Evolutionary conservation across 306 rosid species (phyloP).

Genomic region (Heteromeles arbutifolia): DNA sequence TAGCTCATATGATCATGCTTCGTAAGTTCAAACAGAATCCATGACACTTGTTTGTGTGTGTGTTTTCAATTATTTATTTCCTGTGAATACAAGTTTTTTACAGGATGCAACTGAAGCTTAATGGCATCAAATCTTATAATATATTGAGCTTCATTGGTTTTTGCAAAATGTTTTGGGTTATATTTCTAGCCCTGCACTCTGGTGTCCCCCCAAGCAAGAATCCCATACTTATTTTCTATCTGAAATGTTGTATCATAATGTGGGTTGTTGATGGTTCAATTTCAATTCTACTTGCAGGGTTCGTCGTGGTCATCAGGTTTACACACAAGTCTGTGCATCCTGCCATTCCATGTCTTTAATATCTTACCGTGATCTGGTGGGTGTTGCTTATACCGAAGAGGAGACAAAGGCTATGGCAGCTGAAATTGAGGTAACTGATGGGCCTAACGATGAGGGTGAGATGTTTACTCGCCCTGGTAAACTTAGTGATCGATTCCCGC

Average conservation of each 20-base stretch:
- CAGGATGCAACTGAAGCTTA: not conserved
- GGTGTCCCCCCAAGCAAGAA: not conserved
- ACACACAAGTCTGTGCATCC: slow-evolving; percentile 88
- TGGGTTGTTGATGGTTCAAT: slow-evolving; percentile 4
- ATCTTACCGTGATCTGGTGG: slow-evolving; percentile 98
- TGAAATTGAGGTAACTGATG: slow-evolving; percentile 97
- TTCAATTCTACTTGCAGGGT: slow-evolving; percentile 56
- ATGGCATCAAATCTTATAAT: not conserved
- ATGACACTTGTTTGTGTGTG: not conserved
- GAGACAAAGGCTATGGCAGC: slow-evolving; percentile 99
- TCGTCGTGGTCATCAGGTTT: slow-evolving; percentile 99
- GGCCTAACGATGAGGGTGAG: slow-evolving; percentile 99
- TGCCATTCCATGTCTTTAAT: slow-evolving; percentile 95
- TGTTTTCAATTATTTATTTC: not conserved
- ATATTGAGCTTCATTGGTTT: not conserved
- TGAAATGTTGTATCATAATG: not conserved
- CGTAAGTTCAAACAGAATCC: slow-evolving; percentile 48
- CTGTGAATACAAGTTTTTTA: not conserved
- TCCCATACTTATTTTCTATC: not conserved
- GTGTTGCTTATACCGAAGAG: slow-evolving; percentile 94
- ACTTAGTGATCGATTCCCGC: slow-evolving; percentile 93
- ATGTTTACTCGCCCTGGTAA: slow-evolving; percentile 97
- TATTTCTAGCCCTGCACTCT: not conserved
- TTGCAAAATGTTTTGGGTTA: not conserved
- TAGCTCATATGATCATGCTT: slow-evolving; percentile 95